These are phyloP conservation scores for Penicillium polonicum DNA, from an alignment of 2,329 filamentous ascomycete genomes.

Conservation along the genomic window DNA sequence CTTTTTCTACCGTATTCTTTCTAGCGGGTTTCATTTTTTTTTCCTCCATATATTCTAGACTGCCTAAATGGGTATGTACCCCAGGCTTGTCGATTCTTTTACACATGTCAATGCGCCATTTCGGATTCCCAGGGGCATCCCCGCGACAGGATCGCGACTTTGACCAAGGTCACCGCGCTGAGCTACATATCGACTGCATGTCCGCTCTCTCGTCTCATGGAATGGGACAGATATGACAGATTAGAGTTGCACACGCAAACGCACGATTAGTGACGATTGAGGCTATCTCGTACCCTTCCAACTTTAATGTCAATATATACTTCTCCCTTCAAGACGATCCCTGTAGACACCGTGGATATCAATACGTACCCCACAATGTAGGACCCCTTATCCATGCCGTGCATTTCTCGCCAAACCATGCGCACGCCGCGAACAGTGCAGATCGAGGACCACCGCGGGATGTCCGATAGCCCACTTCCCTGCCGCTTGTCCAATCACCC, in stretches of 20 bases:
- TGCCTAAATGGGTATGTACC: not conserved
- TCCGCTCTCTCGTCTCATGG: not conserved
- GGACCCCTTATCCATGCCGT: not conserved
- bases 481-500: not conserved
- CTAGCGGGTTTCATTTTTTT: slow-evolving; percentile 25
- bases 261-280: not conserved
- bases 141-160: slow-evolving; percentile 17
- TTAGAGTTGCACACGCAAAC: not conserved
- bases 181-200: slow-evolving; percentile 36
- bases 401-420: not conserved
- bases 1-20: slow-evolving; percentile 2
- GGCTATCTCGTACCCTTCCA: not conserved
- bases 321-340: not conserved
- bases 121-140: not conserved
- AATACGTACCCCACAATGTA: not conserved
- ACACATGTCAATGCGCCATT: not conserved
- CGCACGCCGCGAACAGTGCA: not conserved
- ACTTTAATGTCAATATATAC: not conserved
- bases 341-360: not conserved
- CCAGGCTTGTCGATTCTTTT: not conserved
- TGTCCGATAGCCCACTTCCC: not conserved
- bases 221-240: not conserved
- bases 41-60: not conserved
- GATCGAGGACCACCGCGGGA: not conserved
- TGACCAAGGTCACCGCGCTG: slow-evolving; percentile 12